These are phyloP conservation scores for Hypsizygus ulmarius DNA, from an alignment of 1,284 basidiomycete species.

Conservation along the genomic window DNA sequence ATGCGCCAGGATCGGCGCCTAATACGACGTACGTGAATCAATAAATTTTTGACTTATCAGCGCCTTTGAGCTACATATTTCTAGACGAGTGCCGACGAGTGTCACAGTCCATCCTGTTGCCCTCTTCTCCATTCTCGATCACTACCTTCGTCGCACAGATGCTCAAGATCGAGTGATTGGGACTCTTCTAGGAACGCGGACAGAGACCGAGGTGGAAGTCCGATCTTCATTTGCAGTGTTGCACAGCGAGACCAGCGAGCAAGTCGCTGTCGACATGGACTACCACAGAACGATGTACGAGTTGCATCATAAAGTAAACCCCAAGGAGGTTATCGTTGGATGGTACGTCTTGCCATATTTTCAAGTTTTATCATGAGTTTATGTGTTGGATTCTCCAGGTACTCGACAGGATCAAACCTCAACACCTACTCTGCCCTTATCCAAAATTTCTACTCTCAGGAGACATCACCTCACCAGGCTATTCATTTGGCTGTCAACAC, in stretches of 20 bases:
- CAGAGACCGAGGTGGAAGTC: slow-evolving; percentile 74
- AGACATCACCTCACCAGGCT: slow-evolving; percentile 86
- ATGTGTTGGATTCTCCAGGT: slow-evolving; percentile 48
- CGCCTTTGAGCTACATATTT: slow-evolving; percentile 2
- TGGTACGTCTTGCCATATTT: slow-evolving; percentile 53
- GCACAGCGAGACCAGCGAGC: slow-evolving; percentile 89
- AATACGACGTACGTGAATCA: slow-evolving; percentile 37
- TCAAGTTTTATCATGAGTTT: slow-evolving; percentile 1
- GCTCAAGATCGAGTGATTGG: slow-evolving; percentile 92
- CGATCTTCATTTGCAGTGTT: slow-evolving; percentile 85
- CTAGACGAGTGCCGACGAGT: slow-evolving; percentile 66
- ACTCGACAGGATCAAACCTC: slow-evolving; percentile 86
- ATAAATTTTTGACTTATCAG: not conserved
- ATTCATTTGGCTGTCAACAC: slow-evolving; percentile 95
- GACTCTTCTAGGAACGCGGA: slow-evolving; percentile 87
- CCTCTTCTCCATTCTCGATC: slow-evolving; percentile 94
- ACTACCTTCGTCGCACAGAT: slow-evolving; percentile 88
- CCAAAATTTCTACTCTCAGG: slow-evolving; percentile 96
- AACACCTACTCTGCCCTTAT: slow-evolving; percentile 97
- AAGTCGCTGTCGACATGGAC: slow-evolving; percentile 94
- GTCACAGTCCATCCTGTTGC: slow-evolving; percentile 91
- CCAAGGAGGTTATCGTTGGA: slow-evolving; percentile 86
- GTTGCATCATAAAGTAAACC: slow-evolving; percentile 80
- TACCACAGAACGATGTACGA: slow-evolving; percentile 95
- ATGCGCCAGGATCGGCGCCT: slow-evolving; percentile 29